Conservation (phyloP, 148 eudicot genomes). For the Amaranthus cruentus region DNA sequence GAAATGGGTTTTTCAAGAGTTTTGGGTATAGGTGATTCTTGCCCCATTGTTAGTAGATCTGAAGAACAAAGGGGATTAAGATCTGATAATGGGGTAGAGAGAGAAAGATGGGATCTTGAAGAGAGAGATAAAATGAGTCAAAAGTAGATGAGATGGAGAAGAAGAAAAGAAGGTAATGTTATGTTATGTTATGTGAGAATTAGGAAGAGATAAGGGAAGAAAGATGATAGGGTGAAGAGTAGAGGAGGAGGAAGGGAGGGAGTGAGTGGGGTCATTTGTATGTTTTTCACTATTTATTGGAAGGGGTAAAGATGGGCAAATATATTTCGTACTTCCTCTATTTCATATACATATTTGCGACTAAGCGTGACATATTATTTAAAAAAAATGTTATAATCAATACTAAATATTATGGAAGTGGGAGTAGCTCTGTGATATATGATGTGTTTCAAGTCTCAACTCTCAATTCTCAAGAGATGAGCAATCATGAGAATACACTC, state of each 20-base stretch:
- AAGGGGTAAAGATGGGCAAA: not conserved
- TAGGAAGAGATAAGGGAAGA: conserved; percentile 8
- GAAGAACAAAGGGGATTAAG: not conserved
- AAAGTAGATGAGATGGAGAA: not conserved
- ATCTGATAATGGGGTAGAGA: conserved; percentile 7
- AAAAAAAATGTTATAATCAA: too few relatives aligned
- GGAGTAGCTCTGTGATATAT: too few relatives aligned
- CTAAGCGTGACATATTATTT: too few relatives aligned
- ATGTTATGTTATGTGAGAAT: conserved; percentile 7
- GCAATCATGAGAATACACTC: too few relatives aligned
- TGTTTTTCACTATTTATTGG: conserved; percentile 13
- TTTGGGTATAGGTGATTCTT: not conserved
- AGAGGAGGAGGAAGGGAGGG: not conserved
- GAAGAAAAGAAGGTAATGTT: not conserved
- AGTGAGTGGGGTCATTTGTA: conserved; percentile 10
- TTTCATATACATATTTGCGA: not conserved
- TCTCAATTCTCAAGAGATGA: too few relatives aligned
- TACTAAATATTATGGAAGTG: too few relatives aligned
- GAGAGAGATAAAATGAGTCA: conserved; percentile 1
- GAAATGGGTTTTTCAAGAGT: not conserved
- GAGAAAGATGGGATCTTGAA: conserved; percentile 9
- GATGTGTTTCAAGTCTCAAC: too few relatives aligned
- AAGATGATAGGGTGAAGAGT: conserved; percentile 30
- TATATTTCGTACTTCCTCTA: not conserved
- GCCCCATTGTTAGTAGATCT: conserved; percentile 13